Evolutionary conservation across 331 rosid species (phyloP).

Genomic region (Acacia pycnantha): DNA sequence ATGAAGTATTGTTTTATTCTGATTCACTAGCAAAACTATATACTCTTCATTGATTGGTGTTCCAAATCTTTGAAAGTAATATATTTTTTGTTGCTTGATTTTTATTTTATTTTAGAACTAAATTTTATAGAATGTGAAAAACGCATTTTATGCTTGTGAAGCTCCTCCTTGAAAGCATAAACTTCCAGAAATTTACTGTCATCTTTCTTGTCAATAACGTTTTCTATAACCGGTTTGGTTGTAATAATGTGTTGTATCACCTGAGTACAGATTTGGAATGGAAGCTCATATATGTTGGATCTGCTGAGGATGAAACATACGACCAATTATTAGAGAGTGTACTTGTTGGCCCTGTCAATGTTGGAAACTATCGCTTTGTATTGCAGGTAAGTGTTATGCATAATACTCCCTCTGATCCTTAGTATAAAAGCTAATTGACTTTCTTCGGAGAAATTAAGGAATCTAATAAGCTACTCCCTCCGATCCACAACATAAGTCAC

Average conservation of each 20-base stretch:
- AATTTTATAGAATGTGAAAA: background rate
- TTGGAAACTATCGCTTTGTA: conserved; percentile 87
- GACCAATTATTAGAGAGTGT: conserved; percentile 72
- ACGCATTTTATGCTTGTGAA: background rate
- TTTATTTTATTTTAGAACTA: background rate
- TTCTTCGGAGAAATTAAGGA: too few species aligned
- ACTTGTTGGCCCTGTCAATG: conserved; percentile 93
- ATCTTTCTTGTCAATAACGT: background rate
- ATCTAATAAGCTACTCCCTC: too few species aligned
- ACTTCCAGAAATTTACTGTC: background rate
- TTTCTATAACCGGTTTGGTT: background rate
- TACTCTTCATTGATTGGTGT: background rate
- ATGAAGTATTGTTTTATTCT: background rate
- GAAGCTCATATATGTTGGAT: conserved; percentile 90
- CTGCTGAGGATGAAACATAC: conserved; percentile 76
- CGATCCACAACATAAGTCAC: too few species aligned
- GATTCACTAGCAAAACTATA: background rate
- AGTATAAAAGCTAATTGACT: too few species aligned
- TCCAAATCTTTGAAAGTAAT: background rate
- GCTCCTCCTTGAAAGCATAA: background rate
- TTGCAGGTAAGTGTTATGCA: conserved; percentile 57
- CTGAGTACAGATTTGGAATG: conserved; percentile 60
- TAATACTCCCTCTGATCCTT: background rate
- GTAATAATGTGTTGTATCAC: conserved; percentile 13
- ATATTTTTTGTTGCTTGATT: background rate